Evolutionary conservation across 208 protist genomes (phyloP).

Genomic region (Leishmania gerbilli): DNA sequence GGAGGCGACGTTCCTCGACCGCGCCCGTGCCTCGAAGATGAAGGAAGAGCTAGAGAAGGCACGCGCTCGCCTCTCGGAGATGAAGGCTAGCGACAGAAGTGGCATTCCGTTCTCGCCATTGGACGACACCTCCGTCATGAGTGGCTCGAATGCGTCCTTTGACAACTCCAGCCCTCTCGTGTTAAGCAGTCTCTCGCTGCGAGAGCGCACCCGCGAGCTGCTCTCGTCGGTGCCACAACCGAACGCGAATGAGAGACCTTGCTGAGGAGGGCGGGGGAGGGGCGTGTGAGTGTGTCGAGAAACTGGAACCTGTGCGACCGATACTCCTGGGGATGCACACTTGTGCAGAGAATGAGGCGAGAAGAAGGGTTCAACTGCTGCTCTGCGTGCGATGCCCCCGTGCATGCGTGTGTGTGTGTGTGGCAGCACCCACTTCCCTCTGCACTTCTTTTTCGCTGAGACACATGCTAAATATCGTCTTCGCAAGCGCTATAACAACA

Average conservation of each 20-base stretch:
- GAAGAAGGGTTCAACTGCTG: background rate
- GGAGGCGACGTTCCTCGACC: conserved; percentile 63
- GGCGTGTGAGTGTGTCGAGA: background rate
- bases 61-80: conserved; percentile 33
- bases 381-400: background rate
- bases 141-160: conserved; percentile 8
- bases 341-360: background rate
- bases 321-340: background rate
- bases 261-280: too few species aligned
- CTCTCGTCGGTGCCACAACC: conserved; percentile 29
- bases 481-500: background rate
- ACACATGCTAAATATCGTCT: background rate
- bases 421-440: background rate
- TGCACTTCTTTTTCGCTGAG: background rate
- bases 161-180: conserved; percentile 9
- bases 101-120: background rate
- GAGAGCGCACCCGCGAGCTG: conserved; percentile 31
- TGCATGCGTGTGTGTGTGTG: background rate
- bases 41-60: conserved; percentile 66
- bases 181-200: conserved; percentile 27
- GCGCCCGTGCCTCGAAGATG: conserved; percentile 61
- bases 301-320: background rate
- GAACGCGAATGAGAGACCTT: conserved; percentile 6
- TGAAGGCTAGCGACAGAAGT: conserved; percentile 19
- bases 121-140: conserved; percentile 12